phyloP scores from a whole-genome alignment of 805 yeast species.

The Alloascoidea africana region DNA sequence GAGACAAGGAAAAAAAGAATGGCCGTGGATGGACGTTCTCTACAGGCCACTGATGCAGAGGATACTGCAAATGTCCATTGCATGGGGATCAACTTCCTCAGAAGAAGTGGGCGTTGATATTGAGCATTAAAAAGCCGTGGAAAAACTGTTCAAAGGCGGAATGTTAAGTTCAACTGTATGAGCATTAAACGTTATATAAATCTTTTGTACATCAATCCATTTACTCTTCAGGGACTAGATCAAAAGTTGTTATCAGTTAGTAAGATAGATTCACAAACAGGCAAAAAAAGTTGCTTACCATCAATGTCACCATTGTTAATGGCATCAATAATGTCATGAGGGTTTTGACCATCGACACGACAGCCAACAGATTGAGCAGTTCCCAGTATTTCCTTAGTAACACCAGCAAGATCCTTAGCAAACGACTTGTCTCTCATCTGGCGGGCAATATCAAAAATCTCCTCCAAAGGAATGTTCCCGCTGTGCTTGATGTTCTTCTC shows the following conservation, averaged over 20 bases:
- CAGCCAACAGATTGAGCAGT: slow-evolving; percentile 99
- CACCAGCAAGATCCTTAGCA: slow-evolving; percentile 95
- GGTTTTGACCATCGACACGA: slow-evolving; percentile 98
- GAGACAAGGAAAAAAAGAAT: slow-evolving; percentile 3
- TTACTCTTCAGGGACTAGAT: slow-evolving; percentile 17
- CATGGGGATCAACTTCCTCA: too few relatives aligned
- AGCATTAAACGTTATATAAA: neutral
- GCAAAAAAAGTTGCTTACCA: too few relatives aligned
- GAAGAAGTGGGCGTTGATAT: neutral
- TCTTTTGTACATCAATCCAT: slow-evolving; percentile 3
- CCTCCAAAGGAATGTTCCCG: slow-evolving; percentile 96
- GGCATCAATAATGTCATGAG: slow-evolving; percentile 97
- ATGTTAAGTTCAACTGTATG: neutral
- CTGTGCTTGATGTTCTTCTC: slow-evolving; percentile 99
- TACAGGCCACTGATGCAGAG: neutral
- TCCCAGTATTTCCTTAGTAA: slow-evolving; percentile 97
- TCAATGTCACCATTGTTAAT: slow-evolving; percentile 98
- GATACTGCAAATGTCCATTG: neutral
- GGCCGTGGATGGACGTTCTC: neutral
- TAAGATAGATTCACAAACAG: too few relatives aligned
- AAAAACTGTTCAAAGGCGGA: neutral
- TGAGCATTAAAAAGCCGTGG: neutral
- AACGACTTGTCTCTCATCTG: slow-evolving; percentile 94
- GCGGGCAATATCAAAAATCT: slow-evolving; percentile 94
- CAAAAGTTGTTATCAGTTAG: slow-evolving; percentile 1